A percentile compares a stretch with the other conserved stretches of the same genome.
These are phyloP conservation scores for Trifolium subterraneum DNA, from an alignment of 306 rosid genomes.

Conservation along the genomic window DNA sequence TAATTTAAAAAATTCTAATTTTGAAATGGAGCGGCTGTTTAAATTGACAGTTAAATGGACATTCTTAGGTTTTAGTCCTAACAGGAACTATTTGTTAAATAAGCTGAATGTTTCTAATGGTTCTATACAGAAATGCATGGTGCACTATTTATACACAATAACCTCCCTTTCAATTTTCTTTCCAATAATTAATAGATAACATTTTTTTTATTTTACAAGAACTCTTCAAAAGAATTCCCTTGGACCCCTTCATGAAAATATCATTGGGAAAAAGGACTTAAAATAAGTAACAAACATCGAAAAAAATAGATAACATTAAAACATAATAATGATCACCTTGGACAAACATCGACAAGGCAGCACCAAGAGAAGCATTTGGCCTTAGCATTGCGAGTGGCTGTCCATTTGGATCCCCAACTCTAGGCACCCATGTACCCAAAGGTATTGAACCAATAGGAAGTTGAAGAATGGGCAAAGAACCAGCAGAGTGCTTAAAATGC, in stretches of 20 bases:
- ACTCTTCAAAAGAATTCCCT: conserved; percentile 21
- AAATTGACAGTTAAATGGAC: neutral
- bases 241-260: conserved; percentile 9
- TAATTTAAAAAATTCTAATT: neutral
- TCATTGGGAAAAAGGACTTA: neutral
- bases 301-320: conserved; percentile 35
- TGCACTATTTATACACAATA: neutral
- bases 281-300: conserved; percentile 26
- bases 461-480: conserved; percentile 85
- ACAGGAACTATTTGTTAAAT: neutral
- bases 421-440: conserved; percentile 85
- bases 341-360: conserved; percentile 68
- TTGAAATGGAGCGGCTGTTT: neutral
- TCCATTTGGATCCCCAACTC: conserved; percentile 72
- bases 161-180: neutral
- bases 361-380: conserved; percentile 72
- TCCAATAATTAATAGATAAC: conserved; percentile 18
- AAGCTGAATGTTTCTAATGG: neutral
- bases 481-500: conserved; percentile 69
- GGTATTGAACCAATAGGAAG: conserved; percentile 73
- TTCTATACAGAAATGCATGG: neutral
- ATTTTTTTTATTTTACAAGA: conserved; percentile 1
- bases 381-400: conserved; percentile 73
- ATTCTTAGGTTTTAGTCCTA: conserved; percentile 11
- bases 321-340: conserved; percentile 65